Evolutionary conservation across 352 stramenopile genomes (phyloP).

Genomic region (Phytophthora sojae): DNA sequence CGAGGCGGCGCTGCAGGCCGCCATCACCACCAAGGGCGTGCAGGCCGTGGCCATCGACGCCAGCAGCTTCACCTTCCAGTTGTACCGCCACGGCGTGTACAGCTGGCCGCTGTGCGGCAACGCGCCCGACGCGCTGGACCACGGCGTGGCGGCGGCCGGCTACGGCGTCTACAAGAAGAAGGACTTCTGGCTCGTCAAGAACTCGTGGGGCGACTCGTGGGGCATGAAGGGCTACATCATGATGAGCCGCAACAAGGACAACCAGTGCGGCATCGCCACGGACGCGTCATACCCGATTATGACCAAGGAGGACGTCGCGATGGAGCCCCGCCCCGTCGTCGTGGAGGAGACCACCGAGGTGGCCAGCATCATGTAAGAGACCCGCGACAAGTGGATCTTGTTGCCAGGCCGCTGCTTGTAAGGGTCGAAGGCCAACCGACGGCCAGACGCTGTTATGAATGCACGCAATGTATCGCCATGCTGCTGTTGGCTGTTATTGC

Average conservation of each 20-base stretch:
- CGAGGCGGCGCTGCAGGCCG: slow-evolving; percentile 82
- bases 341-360: slow-evolving; percentile 36
- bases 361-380: slow-evolving; percentile 35
- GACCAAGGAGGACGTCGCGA: slow-evolving; percentile 28
- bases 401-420: neutral
- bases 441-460: slow-evolving; percentile 14
- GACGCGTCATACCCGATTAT: slow-evolving; percentile 75
- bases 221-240: slow-evolving; percentile 92
- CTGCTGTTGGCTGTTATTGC: neutral
- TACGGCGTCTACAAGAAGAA: slow-evolving; percentile 90
- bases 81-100: slow-evolving; percentile 82
- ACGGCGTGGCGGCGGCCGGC: slow-evolving; percentile 94
- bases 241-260: slow-evolving; percentile 85
- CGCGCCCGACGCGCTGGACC: slow-evolving; percentile 94
- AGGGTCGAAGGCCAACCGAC: slow-evolving; percentile 3
- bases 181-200: slow-evolving; percentile 95
- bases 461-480: slow-evolving; percentile 15
- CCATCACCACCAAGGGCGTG: slow-evolving; percentile 80
- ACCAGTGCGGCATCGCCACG: slow-evolving; percentile 95
- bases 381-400: neutral
- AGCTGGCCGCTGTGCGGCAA: slow-evolving; percentile 51
- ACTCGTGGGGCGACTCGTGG: slow-evolving; percentile 92
- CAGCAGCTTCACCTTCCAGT: slow-evolving; percentile 78
- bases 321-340: neutral
- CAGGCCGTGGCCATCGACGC: slow-evolving; percentile 89